Evolutionary conservation across 2,329 filamentous ascomycete species (phyloP).

Genomic region (Alternaria arbusti): DNA sequence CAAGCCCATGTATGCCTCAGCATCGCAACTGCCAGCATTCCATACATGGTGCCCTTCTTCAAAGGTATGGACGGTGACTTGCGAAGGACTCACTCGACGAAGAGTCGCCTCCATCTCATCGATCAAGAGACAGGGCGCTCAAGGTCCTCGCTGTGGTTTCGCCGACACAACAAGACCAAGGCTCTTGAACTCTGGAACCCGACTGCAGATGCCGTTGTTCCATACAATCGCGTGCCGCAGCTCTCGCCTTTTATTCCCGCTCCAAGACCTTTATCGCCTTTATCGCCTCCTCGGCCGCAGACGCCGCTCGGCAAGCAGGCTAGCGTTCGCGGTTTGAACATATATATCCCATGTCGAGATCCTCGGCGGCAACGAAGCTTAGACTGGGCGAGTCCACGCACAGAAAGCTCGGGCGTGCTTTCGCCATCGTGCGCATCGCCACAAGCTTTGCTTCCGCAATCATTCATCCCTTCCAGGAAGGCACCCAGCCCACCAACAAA

Average conservation of each 20-base stretch:
- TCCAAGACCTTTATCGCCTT: slow-evolving; percentile 24
- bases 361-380: slow-evolving; percentile 1
- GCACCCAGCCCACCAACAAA: slow-evolving; percentile 23
- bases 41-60: slow-evolving; percentile 42
- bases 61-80: slow-evolving; percentile 24
- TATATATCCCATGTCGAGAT: slow-evolving; percentile 29
- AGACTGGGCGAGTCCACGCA: slow-evolving; percentile 30
- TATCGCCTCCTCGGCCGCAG: slow-evolving; percentile 19
- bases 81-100: slow-evolving; percentile 19
- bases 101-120: slow-evolving; percentile 8
- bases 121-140: slow-evolving; percentile 13
- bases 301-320: slow-evolving; percentile 22
- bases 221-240: slow-evolving; percentile 25
- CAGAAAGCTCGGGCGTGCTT: slow-evolving; percentile 35
- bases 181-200: slow-evolving; percentile 18
- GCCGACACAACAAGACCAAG: slow-evolving; percentile 18
- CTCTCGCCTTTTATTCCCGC: slow-evolving; percentile 30
- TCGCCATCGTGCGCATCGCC: slow-evolving; percentile 34
- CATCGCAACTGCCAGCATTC: slow-evolving; percentile 43
- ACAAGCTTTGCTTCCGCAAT: slow-evolving; percentile 26
- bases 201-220: slow-evolving; percentile 4
- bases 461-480: slow-evolving; percentile 13
- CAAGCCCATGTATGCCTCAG: slow-evolving; percentile 37
- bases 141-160: slow-evolving; percentile 18
- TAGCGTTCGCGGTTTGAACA: slow-evolving; percentile 28